Conservation (phyloP, 768 basidiomycete species). For the Serendipita sp. region DNA sequence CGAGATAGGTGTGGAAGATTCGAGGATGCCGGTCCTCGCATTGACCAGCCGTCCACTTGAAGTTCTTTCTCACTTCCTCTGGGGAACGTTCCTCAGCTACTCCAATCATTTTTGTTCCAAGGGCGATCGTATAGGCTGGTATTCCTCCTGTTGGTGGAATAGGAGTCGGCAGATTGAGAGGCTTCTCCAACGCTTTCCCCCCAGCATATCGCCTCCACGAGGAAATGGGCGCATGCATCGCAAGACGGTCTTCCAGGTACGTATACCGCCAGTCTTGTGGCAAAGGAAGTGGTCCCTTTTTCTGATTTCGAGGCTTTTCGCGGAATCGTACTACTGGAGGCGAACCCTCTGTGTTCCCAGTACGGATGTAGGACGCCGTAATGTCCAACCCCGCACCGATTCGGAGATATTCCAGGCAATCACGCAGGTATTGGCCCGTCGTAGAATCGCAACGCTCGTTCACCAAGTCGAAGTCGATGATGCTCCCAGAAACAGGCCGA, state of each 20-base stretch:
- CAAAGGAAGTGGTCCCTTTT: conserved; percentile 8
- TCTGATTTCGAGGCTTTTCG: neutral
- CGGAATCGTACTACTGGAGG: conserved; percentile 35
- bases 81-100: conserved; percentile 22
- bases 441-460: conserved; percentile 60
- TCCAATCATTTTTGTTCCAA: neutral
- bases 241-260: neutral
- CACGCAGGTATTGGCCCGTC: conserved; percentile 69
- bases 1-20: conserved; percentile 99
- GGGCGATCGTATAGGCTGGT: conserved; percentile 27
- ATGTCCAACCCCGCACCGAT: conserved; percentile 79
- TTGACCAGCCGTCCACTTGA: conserved; percentile 40
- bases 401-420: conserved; percentile 90
- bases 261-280: conserved; percentile 6
- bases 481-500: conserved; percentile 67
- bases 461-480: conserved; percentile 78
- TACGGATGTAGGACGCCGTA: conserved; percentile 23
- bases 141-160: conserved; percentile 23
- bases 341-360: conserved; percentile 61
- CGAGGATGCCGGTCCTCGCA: conserved; percentile 80
- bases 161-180: conserved; percentile 16
- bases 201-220: neutral
- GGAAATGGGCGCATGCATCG: neutral
- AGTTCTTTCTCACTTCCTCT: conserved; percentile 43
- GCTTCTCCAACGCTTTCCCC: neutral